Evolutionary conservation across 371 early-diverging fungal genomes (phyloP).

Genomic region (Mortierella sp.): DNA sequence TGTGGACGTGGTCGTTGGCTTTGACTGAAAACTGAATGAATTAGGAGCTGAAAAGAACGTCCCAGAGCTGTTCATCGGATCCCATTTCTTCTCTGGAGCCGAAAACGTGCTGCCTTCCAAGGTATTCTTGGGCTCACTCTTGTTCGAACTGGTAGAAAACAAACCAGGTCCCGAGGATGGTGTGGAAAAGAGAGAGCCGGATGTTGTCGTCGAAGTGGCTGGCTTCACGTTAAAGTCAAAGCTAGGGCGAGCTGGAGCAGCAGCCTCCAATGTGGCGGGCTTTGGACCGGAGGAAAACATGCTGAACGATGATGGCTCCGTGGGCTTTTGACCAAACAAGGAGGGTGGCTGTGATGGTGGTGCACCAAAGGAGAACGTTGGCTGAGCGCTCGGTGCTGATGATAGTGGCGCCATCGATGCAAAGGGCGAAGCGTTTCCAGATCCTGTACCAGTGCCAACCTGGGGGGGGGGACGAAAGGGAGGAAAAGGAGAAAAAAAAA

Average conservation of each 20-base stretch:
- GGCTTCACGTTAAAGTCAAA: neutral
- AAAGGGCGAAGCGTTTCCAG: neutral
- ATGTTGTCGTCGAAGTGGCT: neutral
- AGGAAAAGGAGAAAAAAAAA: neutral
- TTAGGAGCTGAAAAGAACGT: neutral
- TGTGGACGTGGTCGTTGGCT: too few species aligned
- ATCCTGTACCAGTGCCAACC: neutral
- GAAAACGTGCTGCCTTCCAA: too few species aligned
- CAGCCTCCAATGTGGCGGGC: neutral
- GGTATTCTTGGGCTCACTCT: neutral
- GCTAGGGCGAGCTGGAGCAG: neutral
- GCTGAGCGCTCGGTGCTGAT: neutral
- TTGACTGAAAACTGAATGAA: too few species aligned
- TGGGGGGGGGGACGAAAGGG: neutral
- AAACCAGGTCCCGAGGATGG: neutral
- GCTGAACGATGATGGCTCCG: neutral
- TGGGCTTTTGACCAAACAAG: neutral
- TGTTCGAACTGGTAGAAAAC: too few species aligned
- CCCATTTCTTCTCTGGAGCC: neutral
- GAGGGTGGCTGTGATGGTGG: constrained; percentile 1
- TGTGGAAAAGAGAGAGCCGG: neutral
- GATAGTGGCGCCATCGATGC: neutral
- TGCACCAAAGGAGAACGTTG: neutral
- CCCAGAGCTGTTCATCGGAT: neutral
- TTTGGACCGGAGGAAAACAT: too few species aligned